Evolutionary conservation across 2,329 filamentous ascomycete genomes (phyloP).

Genomic region (Camillea tinctor): DNA sequence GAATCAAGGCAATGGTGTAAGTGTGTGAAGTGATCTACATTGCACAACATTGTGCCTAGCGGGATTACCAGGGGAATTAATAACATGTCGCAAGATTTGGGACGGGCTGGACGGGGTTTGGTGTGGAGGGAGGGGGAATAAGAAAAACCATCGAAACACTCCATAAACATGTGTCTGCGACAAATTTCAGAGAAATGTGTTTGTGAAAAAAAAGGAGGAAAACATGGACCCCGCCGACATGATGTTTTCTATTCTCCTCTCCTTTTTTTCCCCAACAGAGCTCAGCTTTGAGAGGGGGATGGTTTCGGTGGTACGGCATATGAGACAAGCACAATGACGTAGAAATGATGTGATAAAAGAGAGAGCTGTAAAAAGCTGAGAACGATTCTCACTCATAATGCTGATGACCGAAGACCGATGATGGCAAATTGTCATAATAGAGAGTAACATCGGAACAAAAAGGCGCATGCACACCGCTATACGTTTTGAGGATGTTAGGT

Average conservation of each 20-base stretch:
- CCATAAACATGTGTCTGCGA: not conserved
- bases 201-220: not conserved
- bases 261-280: slow-evolving; percentile 2
- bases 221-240: too few relatives aligned
- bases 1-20: not conserved
- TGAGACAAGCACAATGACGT: slow-evolving; percentile 26
- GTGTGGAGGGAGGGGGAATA: not conserved
- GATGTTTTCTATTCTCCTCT: too few relatives aligned
- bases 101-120: not conserved
- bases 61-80: not conserved
- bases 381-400: not conserved
- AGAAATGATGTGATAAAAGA: slow-evolving; percentile 25
- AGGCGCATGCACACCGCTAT: not conserved
- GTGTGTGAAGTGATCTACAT: not conserved
- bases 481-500: not conserved
- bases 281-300: slow-evolving; percentile 9
- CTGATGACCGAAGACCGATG: not conserved
- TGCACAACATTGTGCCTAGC: not conserved
- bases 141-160: not conserved
- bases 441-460: not conserved
- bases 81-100: not conserved
- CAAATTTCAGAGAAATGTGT: not conserved
- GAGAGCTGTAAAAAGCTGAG: slow-evolving; percentile 12
- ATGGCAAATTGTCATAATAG: slow-evolving; percentile 2
- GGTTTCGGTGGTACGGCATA: slow-evolving; percentile 22